Conservation (phyloP, 805 yeast species). For the Metschnikowia lochheadii region DNA sequence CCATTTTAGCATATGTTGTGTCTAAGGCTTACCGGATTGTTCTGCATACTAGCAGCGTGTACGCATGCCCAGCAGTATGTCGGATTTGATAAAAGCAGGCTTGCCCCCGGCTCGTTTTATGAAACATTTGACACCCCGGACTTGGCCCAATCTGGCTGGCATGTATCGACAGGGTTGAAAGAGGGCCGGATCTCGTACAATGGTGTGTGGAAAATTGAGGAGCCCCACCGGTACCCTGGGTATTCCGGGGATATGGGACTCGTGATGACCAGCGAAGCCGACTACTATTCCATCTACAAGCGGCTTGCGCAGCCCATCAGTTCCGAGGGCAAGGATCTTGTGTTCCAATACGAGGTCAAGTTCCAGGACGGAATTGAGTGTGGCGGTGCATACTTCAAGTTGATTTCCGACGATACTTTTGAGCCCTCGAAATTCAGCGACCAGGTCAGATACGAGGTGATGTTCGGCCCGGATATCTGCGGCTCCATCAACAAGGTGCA, state of each 20-base stretch:
- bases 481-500: constrained; percentile 78
- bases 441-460: constrained; percentile 71
- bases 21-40: not conserved
- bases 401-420: constrained; percentile 43
- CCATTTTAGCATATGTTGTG: not conserved
- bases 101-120: constrained; percentile 48
- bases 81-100: constrained; percentile 32
- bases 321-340: constrained; percentile 62
- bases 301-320: constrained; percentile 53
- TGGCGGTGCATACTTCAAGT: constrained; percentile 87
- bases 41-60: not conserved
- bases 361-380: constrained; percentile 73
- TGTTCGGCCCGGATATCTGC: constrained; percentile 95
- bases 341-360: constrained; percentile 86
- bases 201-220: constrained; percentile 78
- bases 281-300: constrained; percentile 77
- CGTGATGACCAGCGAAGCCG: constrained; percentile 70
- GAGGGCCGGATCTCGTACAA: constrained; percentile 53
- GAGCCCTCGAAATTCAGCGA: constrained; percentile 50
- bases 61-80: constrained; percentile 18
- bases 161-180: constrained; percentile 52
- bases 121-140: constrained; percentile 52
- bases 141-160: constrained; percentile 33
- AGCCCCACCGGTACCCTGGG: constrained; percentile 51
- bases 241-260: constrained; percentile 68